Percentiles rank a stretch among this genome's conserved stretches.
phyloP scores from a whole-genome alignment of 2,329 filamentous ascomycete genomes.

The Fusarium sp. region DNA sequence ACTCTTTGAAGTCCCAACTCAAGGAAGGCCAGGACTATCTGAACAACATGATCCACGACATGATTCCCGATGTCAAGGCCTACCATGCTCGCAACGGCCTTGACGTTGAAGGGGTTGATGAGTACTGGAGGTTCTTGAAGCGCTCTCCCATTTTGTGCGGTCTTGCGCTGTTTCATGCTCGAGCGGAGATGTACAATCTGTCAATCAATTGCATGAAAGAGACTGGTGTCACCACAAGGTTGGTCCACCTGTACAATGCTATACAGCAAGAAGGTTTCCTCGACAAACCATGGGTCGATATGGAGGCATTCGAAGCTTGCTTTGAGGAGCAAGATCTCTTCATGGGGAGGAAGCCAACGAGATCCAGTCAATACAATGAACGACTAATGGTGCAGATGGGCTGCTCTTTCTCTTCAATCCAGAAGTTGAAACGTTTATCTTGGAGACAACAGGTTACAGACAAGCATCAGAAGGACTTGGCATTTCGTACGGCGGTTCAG shows the following conservation, averaged over 20 bases:
- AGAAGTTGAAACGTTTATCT: background rate
- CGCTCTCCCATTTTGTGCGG: background rate
- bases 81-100: background rate
- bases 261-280: background rate
- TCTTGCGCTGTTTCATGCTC: background rate
- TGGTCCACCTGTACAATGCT: constrained; percentile 4
- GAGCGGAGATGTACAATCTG: background rate
- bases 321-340: background rate
- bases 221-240: background rate
- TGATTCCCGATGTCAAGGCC: background rate
- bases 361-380: rapidly evolving
- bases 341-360: background rate
- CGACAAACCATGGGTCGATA: background rate
- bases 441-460: background rate
- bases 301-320: background rate
- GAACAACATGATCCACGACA: background rate
- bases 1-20: background rate
- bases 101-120: background rate
- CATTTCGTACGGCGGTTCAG: background rate
- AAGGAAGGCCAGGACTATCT: background rate
- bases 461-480: background rate
- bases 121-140: background rate
- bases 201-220: background rate
- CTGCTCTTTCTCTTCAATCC: background rate
- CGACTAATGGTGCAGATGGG: background rate